Base-by-base conservation (phyloP, 371 early-diverging fungal species). In the Sporodiniella umbellata region DNA sequence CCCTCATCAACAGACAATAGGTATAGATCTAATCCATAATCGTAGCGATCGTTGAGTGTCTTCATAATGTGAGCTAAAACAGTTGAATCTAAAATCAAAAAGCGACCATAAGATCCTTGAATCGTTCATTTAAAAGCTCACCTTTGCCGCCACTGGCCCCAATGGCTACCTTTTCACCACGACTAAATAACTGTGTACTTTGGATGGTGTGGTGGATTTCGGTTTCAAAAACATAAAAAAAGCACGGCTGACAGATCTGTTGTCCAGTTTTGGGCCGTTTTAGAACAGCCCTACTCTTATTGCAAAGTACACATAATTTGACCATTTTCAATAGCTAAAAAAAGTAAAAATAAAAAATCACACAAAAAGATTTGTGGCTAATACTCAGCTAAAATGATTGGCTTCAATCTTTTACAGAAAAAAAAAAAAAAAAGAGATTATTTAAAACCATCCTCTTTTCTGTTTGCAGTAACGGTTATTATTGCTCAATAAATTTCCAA, bases 1-100 rank as follows among this genome's bases (percentile, higher is more conserved):
- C 99, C 99, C 78, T 99, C 99, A 77, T 99, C 99, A n/a, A 99
- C 88, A 17, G 97, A 95, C 10, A 99, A 74, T 23, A 99, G 72
- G 38, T 85, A 90, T 33, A 99, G 70, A 44, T 98, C 91, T 10
- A 99, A 70, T 1, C 95, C 95, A 67, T 99, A 99, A 49, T 88
- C 73, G 75, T 99, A 86, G 33, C 94, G 85, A 51, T 95, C 92
- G 70, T 99, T 99, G 51, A 99, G 79, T 17, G 85, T 66, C 66
- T 95, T 95, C 81, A 99, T 74, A 11, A 99, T 89, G 72, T 98
- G 87, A 3, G 99, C 99, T 12, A 99, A 79, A 17, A 99, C 99
- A 10, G 99, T 99, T 1, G 97, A 96, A 74, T 99, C 99, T 92
- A 57, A 22, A n/a, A 24, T 15, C 12, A 10, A 44, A 11, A 31